Evolutionary conservation across 805 yeast genomes (phyloP).

Genomic region (Hermanozyma aechmeae): DNA sequence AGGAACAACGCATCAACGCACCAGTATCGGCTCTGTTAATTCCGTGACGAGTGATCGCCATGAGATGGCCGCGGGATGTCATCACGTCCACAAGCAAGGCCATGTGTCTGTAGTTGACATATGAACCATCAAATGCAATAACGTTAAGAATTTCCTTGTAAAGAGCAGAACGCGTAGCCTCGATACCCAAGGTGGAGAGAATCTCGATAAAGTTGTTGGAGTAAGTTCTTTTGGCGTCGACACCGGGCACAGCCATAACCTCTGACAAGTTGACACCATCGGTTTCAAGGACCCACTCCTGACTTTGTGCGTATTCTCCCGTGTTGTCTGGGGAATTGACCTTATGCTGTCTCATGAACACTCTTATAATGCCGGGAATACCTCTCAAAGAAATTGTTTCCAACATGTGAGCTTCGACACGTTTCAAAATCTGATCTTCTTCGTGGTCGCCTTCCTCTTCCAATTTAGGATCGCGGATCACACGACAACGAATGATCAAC

Average conservation of each 20-base stretch:
- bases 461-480: slow-evolving; percentile 90
- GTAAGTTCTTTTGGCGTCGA: slow-evolving; percentile 82
- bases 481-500: slow-evolving; percentile 95
- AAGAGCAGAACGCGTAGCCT: slow-evolving; percentile 92
- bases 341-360: slow-evolving; percentile 82
- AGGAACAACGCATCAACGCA: slow-evolving; percentile 98
- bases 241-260: slow-evolving; percentile 92
- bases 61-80: slow-evolving; percentile 97
- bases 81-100: slow-evolving; percentile 94
- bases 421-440: slow-evolving; percentile 92
- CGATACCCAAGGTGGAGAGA: slow-evolving; percentile 92
- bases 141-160: slow-evolving; percentile 93
- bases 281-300: slow-evolving; percentile 98
- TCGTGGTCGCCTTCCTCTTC: slow-evolving; percentile 94
- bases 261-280: slow-evolving; percentile 96
- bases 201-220: slow-evolving; percentile 96
- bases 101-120: slow-evolving; percentile 97
- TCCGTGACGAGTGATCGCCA: slow-evolving; percentile 99
- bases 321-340: slow-evolving; percentile 60
- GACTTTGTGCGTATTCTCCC: slow-evolving; percentile 83
- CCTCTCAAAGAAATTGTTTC: slow-evolving; percentile 94
- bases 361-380: slow-evolving; percentile 86
- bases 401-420: slow-evolving; percentile 92
- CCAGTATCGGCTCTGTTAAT: slow-evolving; percentile 98
- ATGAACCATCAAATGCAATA: slow-evolving; percentile 99